Percentiles rank a stretch among this genome's conserved stretches.
These are phyloP conservation scores for Metschnikowia hibisci DNA, from an alignment of 805 yeast genomes.

Conservation along the genomic window DNA sequence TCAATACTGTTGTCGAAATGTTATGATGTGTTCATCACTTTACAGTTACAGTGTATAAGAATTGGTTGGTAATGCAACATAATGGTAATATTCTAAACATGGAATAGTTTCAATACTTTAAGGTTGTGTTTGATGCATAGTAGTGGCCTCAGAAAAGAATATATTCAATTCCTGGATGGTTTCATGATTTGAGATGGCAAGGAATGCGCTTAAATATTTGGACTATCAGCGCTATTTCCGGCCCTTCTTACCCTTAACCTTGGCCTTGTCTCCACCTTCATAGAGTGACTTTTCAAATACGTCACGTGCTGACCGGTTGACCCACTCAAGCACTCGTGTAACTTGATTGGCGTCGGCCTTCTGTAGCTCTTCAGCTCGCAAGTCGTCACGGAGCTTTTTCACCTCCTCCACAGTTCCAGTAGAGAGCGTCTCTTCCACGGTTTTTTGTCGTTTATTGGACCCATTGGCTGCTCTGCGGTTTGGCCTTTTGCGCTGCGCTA, in stretches of 20 bases:
- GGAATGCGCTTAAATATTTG: not conserved
- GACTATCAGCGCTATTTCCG: slow-evolving; percentile 14
- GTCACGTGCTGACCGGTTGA: slow-evolving; percentile 54
- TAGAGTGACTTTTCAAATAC: slow-evolving; percentile 49
- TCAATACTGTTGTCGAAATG: too few relatives aligned
- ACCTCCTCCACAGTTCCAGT: slow-evolving; percentile 28
- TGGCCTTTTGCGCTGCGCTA: slow-evolving; percentile 23
- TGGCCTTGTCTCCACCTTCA: slow-evolving; percentile 47
- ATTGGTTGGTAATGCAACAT: too few relatives aligned
- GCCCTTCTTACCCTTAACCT: slow-evolving; percentile 18
- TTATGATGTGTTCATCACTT: too few relatives aligned
- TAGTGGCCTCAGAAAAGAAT: not conserved
- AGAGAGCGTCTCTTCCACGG: slow-evolving; percentile 29
- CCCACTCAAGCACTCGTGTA: slow-evolving; percentile 55
- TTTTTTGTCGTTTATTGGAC: slow-evolving; percentile 35
- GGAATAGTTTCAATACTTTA: too few relatives aligned
- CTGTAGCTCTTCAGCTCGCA: slow-evolving; percentile 29
- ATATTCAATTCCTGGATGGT: too few relatives aligned
- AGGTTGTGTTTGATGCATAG: not conserved
- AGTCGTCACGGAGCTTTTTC: slow-evolving; percentile 19
- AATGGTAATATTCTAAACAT: too few relatives aligned
- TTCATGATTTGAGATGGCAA: too few relatives aligned
- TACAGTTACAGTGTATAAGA: too few relatives aligned
- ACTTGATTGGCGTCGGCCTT: slow-evolving; percentile 39
- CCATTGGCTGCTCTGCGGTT: slow-evolving; percentile 29